phyloP scores from a whole-genome alignment of 2,329 filamentous ascomycete species.

The Cordyceps cicadae region DNA sequence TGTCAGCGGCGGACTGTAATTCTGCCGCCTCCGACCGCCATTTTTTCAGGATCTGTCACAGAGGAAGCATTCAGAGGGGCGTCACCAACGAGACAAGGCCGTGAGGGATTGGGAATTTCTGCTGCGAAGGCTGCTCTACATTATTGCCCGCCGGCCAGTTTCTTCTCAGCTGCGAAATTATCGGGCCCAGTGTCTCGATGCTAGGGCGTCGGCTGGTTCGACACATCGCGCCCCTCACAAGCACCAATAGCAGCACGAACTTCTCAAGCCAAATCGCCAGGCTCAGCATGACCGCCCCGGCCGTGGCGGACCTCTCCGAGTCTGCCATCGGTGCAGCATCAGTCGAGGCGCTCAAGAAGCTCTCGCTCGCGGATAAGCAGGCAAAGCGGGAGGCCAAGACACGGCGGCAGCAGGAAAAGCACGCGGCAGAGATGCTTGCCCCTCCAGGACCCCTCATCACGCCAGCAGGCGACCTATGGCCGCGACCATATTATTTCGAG shows the following conservation, averaged over 20 bases:
- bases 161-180: no score
- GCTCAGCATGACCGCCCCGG: constrained; percentile 7
- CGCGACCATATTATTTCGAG: constrained; percentile 71
- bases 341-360: constrained; percentile 3
- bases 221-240: background rate
- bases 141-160: background rate
- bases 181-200: background rate
- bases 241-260: background rate
- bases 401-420: constrained; percentile 11
- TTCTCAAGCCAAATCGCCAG: background rate
- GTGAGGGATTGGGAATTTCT: background rate
- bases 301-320: background rate
- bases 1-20: background rate
- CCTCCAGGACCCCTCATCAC: constrained; percentile 20
- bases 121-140: no score
- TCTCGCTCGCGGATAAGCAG: background rate
- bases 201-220: background rate
- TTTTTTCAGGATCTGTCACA: constrained; percentile 2
- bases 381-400: constrained; percentile 8
- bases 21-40: constrained; percentile 5
- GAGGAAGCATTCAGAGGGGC: background rate
- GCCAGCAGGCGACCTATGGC: constrained; percentile 34
- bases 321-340: constrained; percentile 1
- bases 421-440: constrained; percentile 1
- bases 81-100: background rate